Base-by-base conservation (phyloP, 257 asterid species). In the Solanum commersonii region DNA sequence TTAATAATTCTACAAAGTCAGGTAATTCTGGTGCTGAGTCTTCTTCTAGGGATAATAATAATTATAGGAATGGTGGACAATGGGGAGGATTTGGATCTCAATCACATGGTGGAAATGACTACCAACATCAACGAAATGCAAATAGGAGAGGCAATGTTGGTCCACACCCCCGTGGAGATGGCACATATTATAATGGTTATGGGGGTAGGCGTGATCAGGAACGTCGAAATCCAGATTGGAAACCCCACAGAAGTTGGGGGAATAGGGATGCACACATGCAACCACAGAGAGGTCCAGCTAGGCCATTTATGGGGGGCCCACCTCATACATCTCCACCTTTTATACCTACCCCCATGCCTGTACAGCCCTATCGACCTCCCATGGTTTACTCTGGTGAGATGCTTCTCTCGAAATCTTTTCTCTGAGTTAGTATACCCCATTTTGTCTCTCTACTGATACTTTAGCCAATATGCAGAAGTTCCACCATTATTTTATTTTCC, bases 181-280 rank as follows among this genome's bases (percentile, higher is more conserved):
- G 94, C 46, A 88, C 94, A 42, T 87, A 91, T 74, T 90, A 92
- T 84, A 92, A 91, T 78, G 90, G 87, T 59, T 90, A 91, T 89
- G 94, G 93, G 52, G 94, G 94, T 40, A 88, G 96, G 82, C 96
- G 98, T 31, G 98, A 96, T 87, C 98, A 91, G 86, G 96, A 92
- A 31, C 93, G 94, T 44, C 92, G 91, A 27, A 91, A 88, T 88
- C 93, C 91, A 78, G 95, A 93, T 27, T 91, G 93, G 94, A 90
- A 87, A 84, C 84, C 88, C 76, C 91, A 91, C 76, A 87, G 98
- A 89, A 91, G 89, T 88, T 96, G 91, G 92, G 92, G 93, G 13
- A 90, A 91, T 60, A 93, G 98, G 86, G 98, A 93, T 83, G 87
- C 86, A 85, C 92, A 91, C 89, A 91, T 93, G 84, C 91, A 90